Evolutionary conservation across 2,329 filamentous ascomycete species (phyloP).

Genomic region (Aspergillus transmontanensis): DNA sequence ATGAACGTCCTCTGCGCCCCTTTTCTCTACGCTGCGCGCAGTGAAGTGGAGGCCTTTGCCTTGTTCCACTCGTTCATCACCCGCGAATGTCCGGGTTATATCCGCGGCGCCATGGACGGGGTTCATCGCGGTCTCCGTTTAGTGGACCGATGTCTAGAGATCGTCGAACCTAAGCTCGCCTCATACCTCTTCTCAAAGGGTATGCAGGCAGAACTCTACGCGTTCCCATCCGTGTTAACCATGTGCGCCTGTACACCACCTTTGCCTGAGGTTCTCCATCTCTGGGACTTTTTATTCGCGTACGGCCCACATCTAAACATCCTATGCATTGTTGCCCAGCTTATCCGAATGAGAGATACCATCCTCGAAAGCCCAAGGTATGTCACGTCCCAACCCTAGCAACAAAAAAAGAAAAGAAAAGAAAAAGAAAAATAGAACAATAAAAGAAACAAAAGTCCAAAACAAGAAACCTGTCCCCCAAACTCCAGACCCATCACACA

Average conservation of each 20-base stretch:
- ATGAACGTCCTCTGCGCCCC: slow-evolving; percentile 98
- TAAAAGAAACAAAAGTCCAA: not conserved
- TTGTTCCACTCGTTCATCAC: slow-evolving; percentile 88
- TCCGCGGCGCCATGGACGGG: slow-evolving; percentile 93
- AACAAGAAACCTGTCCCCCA: not conserved
- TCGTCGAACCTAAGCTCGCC: slow-evolving; percentile 87
- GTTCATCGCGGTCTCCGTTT: slow-evolving; percentile 89
- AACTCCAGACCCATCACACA: not conserved
- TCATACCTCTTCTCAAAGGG: slow-evolving; percentile 82
- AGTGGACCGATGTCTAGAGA: slow-evolving; percentile 87
- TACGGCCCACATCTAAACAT: slow-evolving; percentile 96
- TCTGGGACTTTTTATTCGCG: slow-evolving; percentile 97
- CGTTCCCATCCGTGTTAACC: slow-evolving; percentile 91
- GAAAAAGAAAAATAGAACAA: not conserved
- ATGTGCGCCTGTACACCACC: slow-evolving; percentile 95
- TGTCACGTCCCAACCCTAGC: slow-evolving; percentile 5
- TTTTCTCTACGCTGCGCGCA: slow-evolving; percentile 90
- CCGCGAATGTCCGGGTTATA: slow-evolving; percentile 87
- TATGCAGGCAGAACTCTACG: slow-evolving; percentile 91
- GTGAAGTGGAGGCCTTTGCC: slow-evolving; percentile 91
- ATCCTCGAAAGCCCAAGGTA: slow-evolving; percentile 84
- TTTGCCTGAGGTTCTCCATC: slow-evolving; percentile 83
- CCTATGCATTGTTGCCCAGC: slow-evolving; percentile 91
- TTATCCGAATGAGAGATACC: slow-evolving; percentile 83
- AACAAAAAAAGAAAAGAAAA: slow-evolving; percentile 1